A percentile compares a stretch with the other conserved stretches of the same genome.
Conservation (phyloP, 129 eudicot genomes). For the Rutidosis leptorrhynchoides region DNA sequence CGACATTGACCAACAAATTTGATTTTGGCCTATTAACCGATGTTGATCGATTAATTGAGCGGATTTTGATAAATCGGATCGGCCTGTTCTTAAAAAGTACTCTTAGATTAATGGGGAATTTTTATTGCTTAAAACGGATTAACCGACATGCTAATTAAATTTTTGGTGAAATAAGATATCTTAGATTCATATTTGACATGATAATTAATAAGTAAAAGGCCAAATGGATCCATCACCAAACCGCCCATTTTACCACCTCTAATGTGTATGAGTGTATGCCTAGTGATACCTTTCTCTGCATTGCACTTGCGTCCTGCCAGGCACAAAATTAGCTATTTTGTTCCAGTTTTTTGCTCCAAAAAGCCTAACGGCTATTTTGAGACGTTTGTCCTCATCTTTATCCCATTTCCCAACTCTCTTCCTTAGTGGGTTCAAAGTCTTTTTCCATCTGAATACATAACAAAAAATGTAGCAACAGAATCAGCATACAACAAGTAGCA, state of each 20-base stretch:
- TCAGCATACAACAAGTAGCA: conserved; percentile 14
- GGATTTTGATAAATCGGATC: no score
- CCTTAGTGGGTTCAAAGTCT: conserved; percentile 69
- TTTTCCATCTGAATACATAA: conserved; percentile 59
- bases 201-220: not conserved
- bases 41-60: no score
- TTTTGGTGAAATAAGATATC: no score
- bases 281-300: conserved; percentile 78
- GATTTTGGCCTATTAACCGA: no score
- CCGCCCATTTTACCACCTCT: not conserved
- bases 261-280: not conserved
- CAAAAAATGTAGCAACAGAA: conserved; percentile 7
- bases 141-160: no score
- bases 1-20: no score
- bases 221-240: not conserved
- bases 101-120: no score
- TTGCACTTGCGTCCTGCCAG: conserved; percentile 82
- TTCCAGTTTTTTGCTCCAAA: conserved; percentile 80
- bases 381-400: conserved; percentile 66
- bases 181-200: not conserved
- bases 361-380: conserved; percentile 69
- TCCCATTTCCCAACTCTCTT: conserved; percentile 74
- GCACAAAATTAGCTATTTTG: conserved; percentile 62
- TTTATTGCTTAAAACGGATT: no score
- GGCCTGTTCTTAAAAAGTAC: no score